These are phyloP conservation scores for Claviceps sp. DNA, from an alignment of 2,329 filamentous ascomycete genomes.

Conservation along the genomic window DNA sequence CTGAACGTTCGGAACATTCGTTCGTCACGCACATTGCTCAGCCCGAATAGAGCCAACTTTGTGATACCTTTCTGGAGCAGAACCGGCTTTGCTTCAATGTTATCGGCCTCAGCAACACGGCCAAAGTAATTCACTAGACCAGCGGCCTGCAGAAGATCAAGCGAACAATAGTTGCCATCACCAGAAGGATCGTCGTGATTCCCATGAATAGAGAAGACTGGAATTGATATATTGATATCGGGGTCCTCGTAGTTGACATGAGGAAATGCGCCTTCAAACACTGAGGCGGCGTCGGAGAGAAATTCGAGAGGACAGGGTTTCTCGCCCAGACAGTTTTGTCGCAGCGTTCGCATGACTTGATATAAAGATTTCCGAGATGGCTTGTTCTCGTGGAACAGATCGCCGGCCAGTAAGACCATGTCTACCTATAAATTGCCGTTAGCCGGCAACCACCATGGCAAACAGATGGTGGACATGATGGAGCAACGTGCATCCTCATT, in stretches of 20 bases:
- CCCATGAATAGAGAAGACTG: conserved; percentile 95
- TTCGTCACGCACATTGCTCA: conserved; percentile 94
- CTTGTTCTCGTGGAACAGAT: conserved; percentile 97
- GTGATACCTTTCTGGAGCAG: conserved; percentile 87
- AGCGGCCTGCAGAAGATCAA: conserved; percentile 82
- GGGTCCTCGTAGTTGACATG: conserved; percentile 97
- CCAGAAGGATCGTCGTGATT: conserved; percentile 98
- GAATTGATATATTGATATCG: conserved; percentile 93
- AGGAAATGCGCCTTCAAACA: conserved; percentile 79
- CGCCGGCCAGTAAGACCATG: conserved; percentile 90
- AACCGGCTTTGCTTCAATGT: conserved; percentile 83
- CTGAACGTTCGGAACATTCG: conserved; percentile 86
- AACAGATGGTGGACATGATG: neutral
- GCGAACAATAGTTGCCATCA: conserved; percentile 78
- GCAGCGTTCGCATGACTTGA: conserved; percentile 88
- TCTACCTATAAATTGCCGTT: conserved; percentile 45
- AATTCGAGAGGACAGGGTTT: conserved; percentile 94
- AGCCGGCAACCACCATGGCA: neutral
- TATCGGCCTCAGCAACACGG: conserved; percentile 79
- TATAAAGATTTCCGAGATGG: conserved; percentile 92
- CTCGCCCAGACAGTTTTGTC: conserved; percentile 87
- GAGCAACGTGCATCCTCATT: conserved; percentile 51
- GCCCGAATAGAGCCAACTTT: conserved; percentile 82
- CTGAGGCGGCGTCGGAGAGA: conserved; percentile 80
- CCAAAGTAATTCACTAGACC: conserved; percentile 95